Evolutionary conservation across 2,329 filamentous ascomycete species (phyloP).

Genomic region (Monilinia vaccinii-corymbosi): DNA sequence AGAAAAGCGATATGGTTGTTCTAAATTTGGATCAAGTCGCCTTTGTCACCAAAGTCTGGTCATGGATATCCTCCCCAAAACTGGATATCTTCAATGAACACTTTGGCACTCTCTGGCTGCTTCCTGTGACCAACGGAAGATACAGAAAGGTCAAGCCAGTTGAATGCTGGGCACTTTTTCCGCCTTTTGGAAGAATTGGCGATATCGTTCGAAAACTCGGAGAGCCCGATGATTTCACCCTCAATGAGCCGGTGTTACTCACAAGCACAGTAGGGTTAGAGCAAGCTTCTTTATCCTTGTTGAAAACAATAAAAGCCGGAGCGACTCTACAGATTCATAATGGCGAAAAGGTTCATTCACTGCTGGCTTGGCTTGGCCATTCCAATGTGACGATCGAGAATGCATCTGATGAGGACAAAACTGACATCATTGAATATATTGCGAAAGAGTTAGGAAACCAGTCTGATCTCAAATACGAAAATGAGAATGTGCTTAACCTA

Average conservation of each 20-base stretch:
- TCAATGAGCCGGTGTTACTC: not conserved
- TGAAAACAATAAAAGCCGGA: not conserved
- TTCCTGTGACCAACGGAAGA: constrained; percentile 20
- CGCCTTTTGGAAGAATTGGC: not conserved
- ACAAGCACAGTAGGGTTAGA: not conserved
- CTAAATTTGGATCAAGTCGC: constrained; percentile 4
- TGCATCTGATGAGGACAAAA: not conserved
- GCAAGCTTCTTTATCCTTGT: not conserved
- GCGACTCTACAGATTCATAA: not conserved
- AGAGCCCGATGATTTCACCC: not conserved
- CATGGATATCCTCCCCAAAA: constrained; percentile 17
- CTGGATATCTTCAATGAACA: constrained; percentile 10
- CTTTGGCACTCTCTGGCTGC: constrained; percentile 22
- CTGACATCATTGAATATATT: constrained; percentile 2
- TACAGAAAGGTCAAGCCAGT: constrained; percentile 18
- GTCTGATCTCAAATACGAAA: not conserved
- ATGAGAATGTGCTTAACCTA: not conserved
- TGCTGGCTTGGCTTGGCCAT: not conserved
- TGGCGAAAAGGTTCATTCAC: not conserved
- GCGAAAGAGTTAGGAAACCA: not conserved
- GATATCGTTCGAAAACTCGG: not conserved
- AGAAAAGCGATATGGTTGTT: constrained; percentile 8
- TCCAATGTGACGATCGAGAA: not conserved
- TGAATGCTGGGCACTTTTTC: not conserved
- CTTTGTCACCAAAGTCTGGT: constrained; percentile 12